These are phyloP conservation scores for Amphirosellinia nigrospora DNA, from an alignment of 495 filamentous ascomycete genomes.

Conservation along the genomic window DNA sequence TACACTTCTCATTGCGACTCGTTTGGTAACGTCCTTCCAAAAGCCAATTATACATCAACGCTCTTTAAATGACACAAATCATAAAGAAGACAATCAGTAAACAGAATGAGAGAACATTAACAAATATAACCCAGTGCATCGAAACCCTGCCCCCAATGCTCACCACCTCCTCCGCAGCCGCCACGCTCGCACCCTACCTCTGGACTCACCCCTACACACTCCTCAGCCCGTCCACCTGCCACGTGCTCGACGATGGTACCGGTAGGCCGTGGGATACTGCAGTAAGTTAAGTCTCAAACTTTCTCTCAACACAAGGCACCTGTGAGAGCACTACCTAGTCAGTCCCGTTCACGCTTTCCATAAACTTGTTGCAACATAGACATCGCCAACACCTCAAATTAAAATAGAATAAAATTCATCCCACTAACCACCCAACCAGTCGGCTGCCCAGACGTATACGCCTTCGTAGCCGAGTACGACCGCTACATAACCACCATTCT, in stretches of 20 bases:
- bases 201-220: constrained; percentile 53
- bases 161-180: constrained; percentile 30
- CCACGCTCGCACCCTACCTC: constrained; percentile 47
- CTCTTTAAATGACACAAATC: neutral
- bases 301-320: neutral
- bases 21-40: neutral
- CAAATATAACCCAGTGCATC: constrained; percentile 40
- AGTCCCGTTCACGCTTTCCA: too few species aligned
- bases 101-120: neutral
- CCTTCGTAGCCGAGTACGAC: constrained; percentile 37
- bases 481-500: constrained; percentile 43
- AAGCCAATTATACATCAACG: neutral
- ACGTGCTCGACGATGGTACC: constrained; percentile 49
- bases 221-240: constrained; percentile 44
- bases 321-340: neutral
- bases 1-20: neutral
- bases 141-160: constrained; percentile 46
- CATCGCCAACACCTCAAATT: neutral
- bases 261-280: constrained; percentile 49
- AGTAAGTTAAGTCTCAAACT: constrained; percentile 6
- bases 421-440: constrained; percentile 26
- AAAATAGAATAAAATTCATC: neutral
- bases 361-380: too few species aligned
- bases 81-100: neutral
- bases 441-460: constrained; percentile 44